Conservation (phyloP, 2,329 filamentous ascomycete genomes). For the Aspergillus phoenicis region DNA sequence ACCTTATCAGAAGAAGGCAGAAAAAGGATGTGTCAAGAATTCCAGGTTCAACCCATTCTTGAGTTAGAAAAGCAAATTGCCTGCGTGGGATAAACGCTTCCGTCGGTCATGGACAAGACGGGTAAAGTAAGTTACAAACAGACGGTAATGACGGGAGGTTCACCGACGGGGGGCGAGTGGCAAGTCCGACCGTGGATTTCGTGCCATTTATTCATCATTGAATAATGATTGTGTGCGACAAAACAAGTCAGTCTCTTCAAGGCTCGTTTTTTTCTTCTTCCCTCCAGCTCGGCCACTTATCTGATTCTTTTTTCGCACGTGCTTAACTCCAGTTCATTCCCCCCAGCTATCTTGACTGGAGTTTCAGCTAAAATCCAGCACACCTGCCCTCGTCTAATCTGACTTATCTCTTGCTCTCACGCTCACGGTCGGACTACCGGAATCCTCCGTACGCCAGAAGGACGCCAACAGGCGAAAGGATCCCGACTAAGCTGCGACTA, state of each 20-base stretch:
- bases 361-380: not conserved
- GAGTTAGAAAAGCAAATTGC: not conserved
- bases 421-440: not conserved
- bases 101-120: constrained; percentile 1
- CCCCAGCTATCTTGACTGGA: not conserved
- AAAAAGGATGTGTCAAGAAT: not conserved
- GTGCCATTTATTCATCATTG: constrained; percentile 6
- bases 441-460: not conserved
- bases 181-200: constrained; percentile 7
- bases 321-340: not conserved
- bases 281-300: constrained; percentile 11
- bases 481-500: not conserved
- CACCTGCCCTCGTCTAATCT: not conserved
- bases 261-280: not conserved
- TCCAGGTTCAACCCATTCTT: not conserved
- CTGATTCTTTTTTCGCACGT: constrained; percentile 16
- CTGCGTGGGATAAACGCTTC: constrained; percentile 7
- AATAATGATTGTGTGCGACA: constrained; percentile 5
- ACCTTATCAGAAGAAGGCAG: not conserved
- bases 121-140: constrained; percentile 22
- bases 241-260: not conserved
- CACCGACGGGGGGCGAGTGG: constrained; percentile 9
- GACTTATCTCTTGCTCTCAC: not conserved
- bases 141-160: constrained; percentile 18
- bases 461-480: constrained; percentile 1